Base-by-base conservation (phyloP, 768 basidiomycete genomes). In the Lactarius hatsudake region DNA sequence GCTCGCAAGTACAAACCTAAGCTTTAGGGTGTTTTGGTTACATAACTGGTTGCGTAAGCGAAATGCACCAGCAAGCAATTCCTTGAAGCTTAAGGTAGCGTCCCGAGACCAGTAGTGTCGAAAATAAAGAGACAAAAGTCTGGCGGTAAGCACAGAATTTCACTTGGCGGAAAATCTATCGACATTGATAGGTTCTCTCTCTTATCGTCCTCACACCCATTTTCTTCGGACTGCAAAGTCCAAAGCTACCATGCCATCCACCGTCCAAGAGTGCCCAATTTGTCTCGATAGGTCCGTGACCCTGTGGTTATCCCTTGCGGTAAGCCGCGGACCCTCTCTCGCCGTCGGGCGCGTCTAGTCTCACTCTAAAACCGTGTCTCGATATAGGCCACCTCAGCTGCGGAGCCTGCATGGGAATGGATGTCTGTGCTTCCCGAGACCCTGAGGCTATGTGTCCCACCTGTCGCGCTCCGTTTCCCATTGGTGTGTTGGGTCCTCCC, bases 351-450 rank as follows among this genome's bases (percentile, higher is more conserved):
- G 23, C 48, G 23, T 23, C 2, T 4, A 23, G 48, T 51, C 12
- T 23, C 26, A 51, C 9, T 38, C 13, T 15, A 38, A 15, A 38
- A 38, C 13, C 38, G 3, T 38, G 38, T 26, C 5, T 60, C 18
- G 12, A 4, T 28, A 5, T 17, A 69, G 70, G 70, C 12, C 70
- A 71, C 38, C 55, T 71, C 20, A 58, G 42, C n/a, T 69, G 70
- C 59, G 42, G 34, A 2, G 20, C 40, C 2, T 67, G 69, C 48
- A 60, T 70, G 2, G 55, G 32, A n/a, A 10, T 18, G 0, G 65
- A 71, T 26, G 23, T 62, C 15, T 48, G 55, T 18, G 3, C 28
- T 13, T 67, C 65, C 2, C 10, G 23, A 10, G 6, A 65, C 28
- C n/a, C 56, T 15, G 48, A 54, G 26, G 54, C 69, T 3, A 66